Percentiles rank a stretch among this genome's conserved stretches.
These are phyloP conservation scores for Lachancea sp. DNA, from an alignment of 805 yeast species.

Conservation along the genomic window DNA sequence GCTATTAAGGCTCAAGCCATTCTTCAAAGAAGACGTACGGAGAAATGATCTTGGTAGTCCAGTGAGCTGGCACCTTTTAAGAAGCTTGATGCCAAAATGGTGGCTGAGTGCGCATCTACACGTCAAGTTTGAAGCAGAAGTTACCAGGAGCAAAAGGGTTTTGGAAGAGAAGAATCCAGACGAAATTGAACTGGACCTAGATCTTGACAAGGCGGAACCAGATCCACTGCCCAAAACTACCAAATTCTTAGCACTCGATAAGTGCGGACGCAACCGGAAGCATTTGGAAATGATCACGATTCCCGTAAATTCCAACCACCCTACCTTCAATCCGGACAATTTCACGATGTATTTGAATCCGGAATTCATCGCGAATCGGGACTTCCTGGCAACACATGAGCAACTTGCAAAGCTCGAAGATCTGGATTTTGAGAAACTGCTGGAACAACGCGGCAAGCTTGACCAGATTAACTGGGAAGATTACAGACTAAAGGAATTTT, in stretches of 20 bases:
- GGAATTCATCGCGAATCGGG: conserved; percentile 30
- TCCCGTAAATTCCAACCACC: conserved; percentile 29
- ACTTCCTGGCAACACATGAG: conserved; percentile 3
- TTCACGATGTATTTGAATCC: conserved; percentile 32
- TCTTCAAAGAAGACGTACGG: conserved; percentile 57
- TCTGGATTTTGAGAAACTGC: conserved; percentile 6
- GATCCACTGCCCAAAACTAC: conserved; percentile 29
- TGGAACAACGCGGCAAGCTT: neutral
- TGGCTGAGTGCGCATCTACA: conserved; percentile 95
- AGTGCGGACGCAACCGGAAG: conserved; percentile 61
- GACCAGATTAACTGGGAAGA: conserved; percentile 7
- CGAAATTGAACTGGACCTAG: conserved; percentile 34
- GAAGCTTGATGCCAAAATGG: conserved; percentile 49
- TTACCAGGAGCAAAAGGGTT: conserved; percentile 21
- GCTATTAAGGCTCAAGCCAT: conserved; percentile 56
- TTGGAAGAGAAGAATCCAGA: conserved; percentile 19
- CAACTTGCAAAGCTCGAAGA: neutral
- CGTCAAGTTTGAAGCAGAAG: conserved; percentile 55
- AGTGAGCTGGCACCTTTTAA: conserved; percentile 49
- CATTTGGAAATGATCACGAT: conserved; percentile 51
- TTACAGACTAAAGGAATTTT: conserved; percentile 1
- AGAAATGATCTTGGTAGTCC: conserved; percentile 67
- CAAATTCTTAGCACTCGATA: conserved; percentile 73
- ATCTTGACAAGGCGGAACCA: conserved; percentile 12
- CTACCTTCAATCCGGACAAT: conserved; percentile 14